These are phyloP conservation scores for Pseudogymnoascus pannorum DNA, from an alignment of 2,329 filamentous ascomycete genomes.

Conservation along the genomic window DNA sequence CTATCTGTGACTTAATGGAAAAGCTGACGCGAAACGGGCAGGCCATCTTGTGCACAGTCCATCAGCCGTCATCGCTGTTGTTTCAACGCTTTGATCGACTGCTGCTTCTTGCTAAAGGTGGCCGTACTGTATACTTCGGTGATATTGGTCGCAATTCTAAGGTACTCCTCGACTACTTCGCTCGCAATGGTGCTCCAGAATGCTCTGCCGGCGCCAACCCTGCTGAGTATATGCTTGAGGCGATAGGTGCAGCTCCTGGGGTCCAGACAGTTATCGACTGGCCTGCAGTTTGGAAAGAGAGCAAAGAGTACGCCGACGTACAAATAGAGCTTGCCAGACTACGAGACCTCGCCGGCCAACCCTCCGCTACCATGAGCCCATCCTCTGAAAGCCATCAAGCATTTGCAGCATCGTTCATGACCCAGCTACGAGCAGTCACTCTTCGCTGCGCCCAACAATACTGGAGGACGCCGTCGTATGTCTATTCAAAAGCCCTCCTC, in stretches of 20 bases:
- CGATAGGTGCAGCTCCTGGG: constrained; percentile 36
- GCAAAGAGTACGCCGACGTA: not conserved
- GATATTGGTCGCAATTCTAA: constrained; percentile 54
- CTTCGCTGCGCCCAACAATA: constrained; percentile 64
- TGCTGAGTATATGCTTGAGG: constrained; percentile 35
- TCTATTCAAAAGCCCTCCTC: constrained; percentile 59
- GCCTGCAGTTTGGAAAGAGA: constrained; percentile 56
- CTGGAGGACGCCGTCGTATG: constrained; percentile 66
- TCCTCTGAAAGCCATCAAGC: constrained; percentile 46
- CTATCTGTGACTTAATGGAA: constrained; percentile 53
- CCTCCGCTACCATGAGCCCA: constrained; percentile 22
- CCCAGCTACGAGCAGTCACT: constrained; percentile 57
- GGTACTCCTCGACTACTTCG: constrained; percentile 56
- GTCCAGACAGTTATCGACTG: constrained; percentile 48
- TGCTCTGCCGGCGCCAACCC: constrained; percentile 46
- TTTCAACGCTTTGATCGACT: constrained; percentile 53
- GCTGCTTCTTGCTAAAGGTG: constrained; percentile 57
- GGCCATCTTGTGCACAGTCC: constrained; percentile 47
- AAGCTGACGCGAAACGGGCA: constrained; percentile 51
- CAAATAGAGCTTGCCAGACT: constrained; percentile 21
- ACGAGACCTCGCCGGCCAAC: not conserved
- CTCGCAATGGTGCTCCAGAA: constrained; percentile 44
- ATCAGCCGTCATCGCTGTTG: constrained; percentile 46
- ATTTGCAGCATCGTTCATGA: constrained; percentile 64
- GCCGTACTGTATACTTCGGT: constrained; percentile 63